Evolutionary conservation across 139 green algal species (phyloP).

Genomic region (Microglena sp.): DNA sequence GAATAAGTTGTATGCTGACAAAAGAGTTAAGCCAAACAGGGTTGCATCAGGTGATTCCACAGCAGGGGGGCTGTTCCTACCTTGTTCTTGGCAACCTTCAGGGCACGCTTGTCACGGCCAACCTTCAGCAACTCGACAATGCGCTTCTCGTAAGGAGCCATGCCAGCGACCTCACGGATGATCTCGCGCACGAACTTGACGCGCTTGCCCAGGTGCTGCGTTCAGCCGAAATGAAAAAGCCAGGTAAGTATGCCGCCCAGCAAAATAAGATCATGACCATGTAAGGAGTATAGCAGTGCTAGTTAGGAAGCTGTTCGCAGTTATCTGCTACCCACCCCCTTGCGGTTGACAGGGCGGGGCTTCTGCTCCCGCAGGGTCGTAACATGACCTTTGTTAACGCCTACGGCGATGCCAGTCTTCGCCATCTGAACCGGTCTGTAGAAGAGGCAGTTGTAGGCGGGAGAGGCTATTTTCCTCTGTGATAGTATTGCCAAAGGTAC

Average conservation of each 20-base stretch:
- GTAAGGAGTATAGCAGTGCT: no score
- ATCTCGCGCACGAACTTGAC: constrained; percentile 82
- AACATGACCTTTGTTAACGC: constrained; percentile 77
- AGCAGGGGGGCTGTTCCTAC: constrained; percentile 26
- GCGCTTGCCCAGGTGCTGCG: constrained; percentile 67
- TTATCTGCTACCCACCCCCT: constrained; percentile 55
- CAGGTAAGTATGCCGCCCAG: no score
- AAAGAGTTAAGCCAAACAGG: neutral
- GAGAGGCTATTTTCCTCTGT: no score
- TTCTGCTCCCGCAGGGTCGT: constrained; percentile 59
- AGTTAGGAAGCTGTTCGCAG: neutral
- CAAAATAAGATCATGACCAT: neutral
- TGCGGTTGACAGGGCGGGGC: constrained; percentile 45
- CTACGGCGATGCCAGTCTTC: constrained; percentile 66
- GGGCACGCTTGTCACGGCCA: constrained; percentile 88
- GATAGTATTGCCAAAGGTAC: no score
- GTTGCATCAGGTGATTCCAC: no score
- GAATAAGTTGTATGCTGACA: neutral
- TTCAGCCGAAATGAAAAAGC: neutral
- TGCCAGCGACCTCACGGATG: constrained; percentile 82
- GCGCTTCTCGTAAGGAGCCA: constrained; percentile 94
- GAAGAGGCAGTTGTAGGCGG: no score
- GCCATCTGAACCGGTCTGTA: no score
- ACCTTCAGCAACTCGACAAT: constrained; percentile 91
- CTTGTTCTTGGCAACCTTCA: constrained; percentile 95